Percentiles rank a stretch among this genome's conserved stretches.
phyloP scores from a whole-genome alignment of 1,139 yeast genomes.

The Saccharomyces uvarum region DNA sequence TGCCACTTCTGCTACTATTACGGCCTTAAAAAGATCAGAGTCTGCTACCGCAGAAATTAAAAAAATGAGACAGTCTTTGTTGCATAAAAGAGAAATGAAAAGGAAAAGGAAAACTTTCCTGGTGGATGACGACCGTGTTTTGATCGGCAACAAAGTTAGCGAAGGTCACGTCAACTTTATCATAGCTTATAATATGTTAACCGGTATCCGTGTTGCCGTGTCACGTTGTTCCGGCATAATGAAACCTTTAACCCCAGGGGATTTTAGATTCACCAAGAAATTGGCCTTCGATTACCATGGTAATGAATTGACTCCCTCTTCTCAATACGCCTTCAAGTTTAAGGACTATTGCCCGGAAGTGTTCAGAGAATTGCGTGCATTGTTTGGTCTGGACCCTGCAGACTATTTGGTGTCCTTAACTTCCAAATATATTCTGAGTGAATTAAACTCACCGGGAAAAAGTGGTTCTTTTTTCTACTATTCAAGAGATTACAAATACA shows the following conservation, averaged over 20 bases:
- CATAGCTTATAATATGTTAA: conserved; percentile 93
- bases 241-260: conserved; percentile 60
- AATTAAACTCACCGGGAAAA: conserved; percentile 93
- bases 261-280: conserved; percentile 66
- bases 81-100: conserved; percentile 30
- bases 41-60: conserved; percentile 28
- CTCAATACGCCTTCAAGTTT: conserved; percentile 91
- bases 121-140: conserved; percentile 53
- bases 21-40: conserved; percentile 25
- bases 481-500: conserved; percentile 86
- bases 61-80: conserved; percentile 27
- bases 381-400: conserved; percentile 88
- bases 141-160: conserved; percentile 74
- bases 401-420: conserved; percentile 90
- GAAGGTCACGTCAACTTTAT: conserved; percentile 92
- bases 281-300: conserved; percentile 84
- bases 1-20: conserved; percentile 7
- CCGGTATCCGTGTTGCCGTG: conserved; percentile 93
- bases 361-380: conserved; percentile 70
- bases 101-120: conserved; percentile 29
- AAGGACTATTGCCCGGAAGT: conserved; percentile 96
- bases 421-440: conserved; percentile 85
- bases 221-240: conserved; percentile 85
- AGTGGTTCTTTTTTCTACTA: conserved; percentile 94
- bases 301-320: conserved; percentile 74